Conservation (phyloP, 768 basidiomycete species). For the Glaciozyma martinii region DNA sequence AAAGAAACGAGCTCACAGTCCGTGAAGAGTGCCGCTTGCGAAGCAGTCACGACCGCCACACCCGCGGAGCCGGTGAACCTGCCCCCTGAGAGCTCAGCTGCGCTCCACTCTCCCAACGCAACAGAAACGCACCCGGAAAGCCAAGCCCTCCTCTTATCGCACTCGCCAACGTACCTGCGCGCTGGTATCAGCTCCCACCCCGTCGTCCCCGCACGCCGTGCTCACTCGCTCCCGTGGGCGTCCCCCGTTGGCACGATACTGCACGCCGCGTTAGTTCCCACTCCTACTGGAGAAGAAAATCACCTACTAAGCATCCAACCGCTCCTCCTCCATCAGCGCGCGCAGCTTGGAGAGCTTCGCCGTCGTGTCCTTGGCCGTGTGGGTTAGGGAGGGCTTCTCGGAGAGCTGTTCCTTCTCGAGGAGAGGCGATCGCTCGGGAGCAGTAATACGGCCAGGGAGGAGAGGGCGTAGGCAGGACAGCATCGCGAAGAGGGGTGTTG, state of each 20-base stretch:
- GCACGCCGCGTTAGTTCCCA: not conserved
- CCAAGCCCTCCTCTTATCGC: conserved; percentile 23
- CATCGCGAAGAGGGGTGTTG: too few relatives aligned
- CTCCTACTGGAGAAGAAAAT: too few relatives aligned
- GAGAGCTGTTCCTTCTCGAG: too few relatives aligned
- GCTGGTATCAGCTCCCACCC: too few relatives aligned
- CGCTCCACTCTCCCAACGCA: not conserved
- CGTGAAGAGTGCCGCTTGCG: conserved; percentile 30
- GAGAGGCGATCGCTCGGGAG: too few relatives aligned
- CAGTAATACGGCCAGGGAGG: too few relatives aligned
- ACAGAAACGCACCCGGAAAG: conserved; percentile 18
- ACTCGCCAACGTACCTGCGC: conserved; percentile 22
- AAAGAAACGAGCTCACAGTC: conserved; percentile 18
- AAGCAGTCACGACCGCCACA: conserved; percentile 26
- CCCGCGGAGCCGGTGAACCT: conserved; percentile 35
- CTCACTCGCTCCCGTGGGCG: conserved; percentile 21
- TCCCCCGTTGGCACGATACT: conserved; percentile 29
- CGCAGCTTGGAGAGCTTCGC: too few relatives aligned
- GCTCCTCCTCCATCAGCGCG: too few relatives aligned
- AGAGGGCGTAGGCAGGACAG: too few relatives aligned
- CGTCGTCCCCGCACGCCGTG: not conserved
- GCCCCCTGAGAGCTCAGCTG: not conserved
- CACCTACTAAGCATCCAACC: too few relatives aligned
- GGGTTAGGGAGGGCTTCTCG: too few relatives aligned
- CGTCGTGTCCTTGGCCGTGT: too few relatives aligned